These are phyloP conservation scores for Aegilops speltoides DNA, from an alignment of 176 grass and related monocot genomes.

Conservation along the genomic window DNA sequence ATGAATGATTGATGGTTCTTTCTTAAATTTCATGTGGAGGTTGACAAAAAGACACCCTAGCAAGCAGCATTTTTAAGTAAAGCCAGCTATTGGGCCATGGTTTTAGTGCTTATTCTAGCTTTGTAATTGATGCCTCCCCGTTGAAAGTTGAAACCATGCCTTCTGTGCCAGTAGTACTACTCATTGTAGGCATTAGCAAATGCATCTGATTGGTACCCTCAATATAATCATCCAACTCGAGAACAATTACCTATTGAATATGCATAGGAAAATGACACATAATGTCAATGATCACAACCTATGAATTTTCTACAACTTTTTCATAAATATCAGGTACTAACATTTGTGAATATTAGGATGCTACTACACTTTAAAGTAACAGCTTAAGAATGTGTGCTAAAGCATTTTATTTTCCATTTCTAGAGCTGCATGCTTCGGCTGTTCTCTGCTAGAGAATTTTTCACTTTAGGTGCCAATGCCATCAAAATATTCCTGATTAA, in stretches of 20 bases:
- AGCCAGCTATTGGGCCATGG: conserved; percentile 40
- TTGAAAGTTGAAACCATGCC: conserved; percentile 29
- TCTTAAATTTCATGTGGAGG: conserved; percentile 25
- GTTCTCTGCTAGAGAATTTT: conserved; percentile 4
- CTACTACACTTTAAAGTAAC: not conserved
- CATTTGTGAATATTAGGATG: not conserved
- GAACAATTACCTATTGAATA: not conserved
- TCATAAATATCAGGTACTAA: conserved; percentile 5
- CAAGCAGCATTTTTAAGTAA: conserved; percentile 52
- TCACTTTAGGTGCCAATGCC: not conserved
- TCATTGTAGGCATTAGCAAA: conserved; percentile 22
- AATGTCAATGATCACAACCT: not conserved
- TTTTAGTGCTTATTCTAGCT: conserved; percentile 40
- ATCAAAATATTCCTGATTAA: conserved; percentile 2
- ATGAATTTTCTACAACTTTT: conserved; percentile 5
- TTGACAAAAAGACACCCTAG: conserved; percentile 46
- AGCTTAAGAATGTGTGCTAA: not conserved
- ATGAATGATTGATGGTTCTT: conserved; percentile 46
- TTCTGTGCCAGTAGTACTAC: conserved; percentile 18
- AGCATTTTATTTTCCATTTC: conserved; percentile 26
- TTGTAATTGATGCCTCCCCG: conserved; percentile 21
- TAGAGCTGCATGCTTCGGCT: not conserved
- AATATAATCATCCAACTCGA: conserved; percentile 15
- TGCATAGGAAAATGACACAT: not conserved
- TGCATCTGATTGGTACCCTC: conserved; percentile 8